Evolutionary conservation across 495 filamentous ascomycete species (phyloP).

Genomic region (Rhypophila decipiens): DNA sequence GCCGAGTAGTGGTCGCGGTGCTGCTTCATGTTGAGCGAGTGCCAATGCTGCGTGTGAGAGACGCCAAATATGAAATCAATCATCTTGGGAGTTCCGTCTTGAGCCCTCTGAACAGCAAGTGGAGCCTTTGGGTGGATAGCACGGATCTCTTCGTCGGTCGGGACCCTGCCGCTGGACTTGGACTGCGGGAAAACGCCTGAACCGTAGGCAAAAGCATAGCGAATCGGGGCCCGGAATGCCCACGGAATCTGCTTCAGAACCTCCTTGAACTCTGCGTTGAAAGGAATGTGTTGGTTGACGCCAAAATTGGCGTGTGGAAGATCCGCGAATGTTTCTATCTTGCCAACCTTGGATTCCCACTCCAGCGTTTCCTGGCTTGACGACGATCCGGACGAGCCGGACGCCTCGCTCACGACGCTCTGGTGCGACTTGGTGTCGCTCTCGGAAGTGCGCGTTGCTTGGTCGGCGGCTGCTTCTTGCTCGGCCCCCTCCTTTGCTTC

Average conservation of each 20-base stretch:
- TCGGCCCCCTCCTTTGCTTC: constrained; percentile 16
- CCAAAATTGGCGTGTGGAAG: constrained; percentile 86
- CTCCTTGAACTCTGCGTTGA: constrained; percentile 92
- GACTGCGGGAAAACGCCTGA: constrained; percentile 92
- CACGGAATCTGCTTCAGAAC: constrained; percentile 80
- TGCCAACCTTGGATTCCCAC: constrained; percentile 76
- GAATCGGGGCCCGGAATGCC: constrained; percentile 87
- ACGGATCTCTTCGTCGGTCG: constrained; percentile 46
- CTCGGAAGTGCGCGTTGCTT: constrained; percentile 12
- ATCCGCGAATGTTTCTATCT: constrained; percentile 75
- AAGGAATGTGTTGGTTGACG: constrained; percentile 89
- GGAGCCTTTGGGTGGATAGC: constrained; percentile 71
- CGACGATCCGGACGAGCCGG: constrained; percentile 24
- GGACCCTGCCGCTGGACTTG: constrained; percentile 34
- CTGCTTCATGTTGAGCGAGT: constrained; percentile 79
- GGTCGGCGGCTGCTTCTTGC: constrained; percentile 18
- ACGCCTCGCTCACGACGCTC: constrained; percentile 19
- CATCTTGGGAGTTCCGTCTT: constrained; percentile 86
- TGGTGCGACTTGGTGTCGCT: constrained; percentile 20
- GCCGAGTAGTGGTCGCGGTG: constrained; percentile 90
- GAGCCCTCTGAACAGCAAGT: constrained; percentile 67
- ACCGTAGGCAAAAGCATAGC: constrained; percentile 95
- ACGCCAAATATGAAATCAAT: constrained; percentile 98
- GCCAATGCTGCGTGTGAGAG: constrained; percentile 93
- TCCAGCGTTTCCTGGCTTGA: too few relatives aligned